These are phyloP conservation scores for Diutina ranongensis DNA, from an alignment of 1,139 yeast species.

Conservation along the genomic window DNA sequence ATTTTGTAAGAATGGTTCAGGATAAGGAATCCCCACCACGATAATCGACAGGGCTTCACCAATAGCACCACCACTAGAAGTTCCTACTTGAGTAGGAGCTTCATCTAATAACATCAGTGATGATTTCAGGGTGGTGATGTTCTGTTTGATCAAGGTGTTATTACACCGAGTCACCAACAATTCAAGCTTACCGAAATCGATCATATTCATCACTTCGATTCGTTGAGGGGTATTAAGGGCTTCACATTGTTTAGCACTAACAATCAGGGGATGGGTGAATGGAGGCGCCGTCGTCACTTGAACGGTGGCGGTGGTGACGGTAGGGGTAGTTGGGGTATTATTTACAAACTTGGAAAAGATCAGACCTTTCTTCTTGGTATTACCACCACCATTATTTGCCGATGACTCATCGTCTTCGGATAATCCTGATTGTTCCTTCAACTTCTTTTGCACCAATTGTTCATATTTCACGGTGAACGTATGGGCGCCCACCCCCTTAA, in stretches of 20 bases:
- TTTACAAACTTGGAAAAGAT: neutral
- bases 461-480: conserved; percentile 35
- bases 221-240: conserved; percentile 27
- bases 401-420: neutral
- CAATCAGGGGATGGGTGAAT: neutral
- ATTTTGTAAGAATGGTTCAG: conserved; percentile 23
- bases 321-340: neutral
- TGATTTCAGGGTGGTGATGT: neutral
- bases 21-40: conserved; percentile 33
- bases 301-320: too few relatives aligned
- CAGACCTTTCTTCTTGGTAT: conserved; percentile 2
- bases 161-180: conserved; percentile 25
- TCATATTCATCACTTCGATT: conserved; percentile 18
- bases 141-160: conserved; percentile 6
- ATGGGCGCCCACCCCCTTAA: conserved; percentile 35
- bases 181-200: conserved; percentile 23
- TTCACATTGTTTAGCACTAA: conserved; percentile 21
- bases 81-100: neutral
- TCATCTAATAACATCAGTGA: conserved; percentile 1
- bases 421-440: conserved; percentile 19
- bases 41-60: conserved; percentile 13
- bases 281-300: neutral
- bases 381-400: neutral
- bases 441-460: conserved; percentile 25
- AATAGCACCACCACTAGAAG: neutral